These are phyloP conservation scores for Ensete ventricosum DNA, from an alignment of 176 grass and related monocot genomes.

Conservation along the genomic window DNA sequence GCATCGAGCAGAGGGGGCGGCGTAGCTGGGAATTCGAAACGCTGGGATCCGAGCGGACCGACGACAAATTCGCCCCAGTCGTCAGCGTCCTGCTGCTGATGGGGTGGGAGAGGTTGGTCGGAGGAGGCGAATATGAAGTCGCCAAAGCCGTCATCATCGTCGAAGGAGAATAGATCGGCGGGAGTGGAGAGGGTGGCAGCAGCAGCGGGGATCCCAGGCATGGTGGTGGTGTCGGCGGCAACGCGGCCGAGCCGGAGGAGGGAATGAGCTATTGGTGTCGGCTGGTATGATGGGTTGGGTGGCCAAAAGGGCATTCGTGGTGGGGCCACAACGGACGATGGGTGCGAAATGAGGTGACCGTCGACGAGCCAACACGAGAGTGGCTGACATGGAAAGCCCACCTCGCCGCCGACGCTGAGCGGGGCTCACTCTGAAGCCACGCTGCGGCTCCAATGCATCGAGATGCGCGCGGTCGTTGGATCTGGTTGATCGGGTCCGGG, in stretches of 20 bases:
- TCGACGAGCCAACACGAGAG: neutral
- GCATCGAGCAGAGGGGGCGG: neutral
- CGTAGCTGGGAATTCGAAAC: neutral
- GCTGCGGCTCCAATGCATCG: no score
- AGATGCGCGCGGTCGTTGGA: no score
- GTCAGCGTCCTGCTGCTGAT: neutral
- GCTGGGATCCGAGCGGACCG: slow-evolving; percentile 1
- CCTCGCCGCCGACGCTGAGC: neutral
- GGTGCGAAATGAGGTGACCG: neutral
- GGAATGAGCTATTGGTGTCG: neutral
- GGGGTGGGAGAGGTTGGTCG: neutral
- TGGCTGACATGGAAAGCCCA: neutral
- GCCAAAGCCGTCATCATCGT: slow-evolving; percentile 6
- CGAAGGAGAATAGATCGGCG: neutral
- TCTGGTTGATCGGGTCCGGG: no score
- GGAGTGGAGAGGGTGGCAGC: neutral
- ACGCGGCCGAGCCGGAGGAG: neutral
- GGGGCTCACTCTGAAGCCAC: no score
- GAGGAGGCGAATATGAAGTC: slow-evolving; percentile 7
- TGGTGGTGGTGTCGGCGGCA: neutral
- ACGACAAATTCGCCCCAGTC: slow-evolving; percentile 19
- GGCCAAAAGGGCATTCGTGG: neutral
- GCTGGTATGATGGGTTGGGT: neutral
- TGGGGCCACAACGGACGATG: neutral
- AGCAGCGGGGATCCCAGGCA: neutral